Evolutionary conservation across 306 rosid species (phyloP).

Genomic region (Castanopsis chinensis): DNA sequence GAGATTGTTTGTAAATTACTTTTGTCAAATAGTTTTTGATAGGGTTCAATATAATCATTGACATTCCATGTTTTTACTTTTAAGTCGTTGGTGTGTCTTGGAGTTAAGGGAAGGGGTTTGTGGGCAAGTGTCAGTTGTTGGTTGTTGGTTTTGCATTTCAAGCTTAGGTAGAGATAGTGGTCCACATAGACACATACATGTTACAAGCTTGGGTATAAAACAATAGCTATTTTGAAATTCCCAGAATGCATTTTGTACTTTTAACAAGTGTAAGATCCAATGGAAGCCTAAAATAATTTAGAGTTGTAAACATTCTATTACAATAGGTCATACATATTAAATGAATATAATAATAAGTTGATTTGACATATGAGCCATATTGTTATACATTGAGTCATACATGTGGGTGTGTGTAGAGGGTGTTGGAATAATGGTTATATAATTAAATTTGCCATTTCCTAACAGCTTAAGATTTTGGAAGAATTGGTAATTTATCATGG

Average conservation of each 20-base stretch:
- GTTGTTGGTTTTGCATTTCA: neutral
- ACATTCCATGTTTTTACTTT: too few species aligned
- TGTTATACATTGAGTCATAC: neutral
- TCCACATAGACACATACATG: neutral
- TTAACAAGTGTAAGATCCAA: neutral
- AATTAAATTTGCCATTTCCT: too few species aligned
- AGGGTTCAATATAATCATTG: too few species aligned
- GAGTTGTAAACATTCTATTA: neutral
- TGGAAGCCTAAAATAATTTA: neutral
- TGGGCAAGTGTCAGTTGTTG: neutral
- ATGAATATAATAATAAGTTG: neutral
- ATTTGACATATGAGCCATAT: neutral
- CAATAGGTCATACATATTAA: neutral
- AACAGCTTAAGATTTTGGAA: too few species aligned
- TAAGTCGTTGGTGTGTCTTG: too few species aligned
- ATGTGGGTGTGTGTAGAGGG: neutral
- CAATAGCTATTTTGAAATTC: neutral
- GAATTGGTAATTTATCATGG: too few species aligned
- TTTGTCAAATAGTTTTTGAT: too few species aligned
- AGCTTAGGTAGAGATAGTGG: neutral
- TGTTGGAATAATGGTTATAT: too few species aligned
- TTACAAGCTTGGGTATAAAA: neutral
- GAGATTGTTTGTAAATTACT: too few species aligned
- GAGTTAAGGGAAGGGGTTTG: neutral
- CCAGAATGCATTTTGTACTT: neutral